A percentile compares a stretch with the other conserved stretches of the same genome.
phyloP scores from a whole-genome alignment of 1,284 basidiomycete genomes.

The Apiotrichum mycotoxinovorans region DNA sequence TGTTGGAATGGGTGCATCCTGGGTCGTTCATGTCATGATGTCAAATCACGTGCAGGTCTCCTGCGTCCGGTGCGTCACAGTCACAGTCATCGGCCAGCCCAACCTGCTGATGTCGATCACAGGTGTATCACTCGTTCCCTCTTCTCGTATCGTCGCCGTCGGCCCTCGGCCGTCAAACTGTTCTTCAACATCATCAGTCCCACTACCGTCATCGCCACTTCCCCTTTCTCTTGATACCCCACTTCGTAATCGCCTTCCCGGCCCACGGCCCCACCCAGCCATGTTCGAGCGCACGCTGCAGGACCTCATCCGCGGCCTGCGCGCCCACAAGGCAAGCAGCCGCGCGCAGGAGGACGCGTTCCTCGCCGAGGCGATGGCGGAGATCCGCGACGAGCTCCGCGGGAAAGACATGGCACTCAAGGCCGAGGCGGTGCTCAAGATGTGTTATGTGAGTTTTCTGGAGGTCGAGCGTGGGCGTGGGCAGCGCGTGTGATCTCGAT shows the following conservation, averaged over 20 bases:
- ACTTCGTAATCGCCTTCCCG: not conserved
- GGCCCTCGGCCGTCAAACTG: too few species aligned
- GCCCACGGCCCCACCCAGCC: not conserved
- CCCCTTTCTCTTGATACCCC: not conserved
- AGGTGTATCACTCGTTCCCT: too few species aligned
- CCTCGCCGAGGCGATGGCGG: constrained; percentile 53
- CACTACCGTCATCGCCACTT: too few species aligned
- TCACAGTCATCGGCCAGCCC: too few species aligned
- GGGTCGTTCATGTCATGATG: too few species aligned
- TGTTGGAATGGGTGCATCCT: too few species aligned
- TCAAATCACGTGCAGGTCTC: too few species aligned
- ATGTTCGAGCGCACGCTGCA: constrained; percentile 95
- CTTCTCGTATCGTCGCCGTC: too few species aligned
- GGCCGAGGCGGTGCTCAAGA: constrained; percentile 88
- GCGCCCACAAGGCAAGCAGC: constrained; percentile 54
- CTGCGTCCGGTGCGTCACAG: too few species aligned
- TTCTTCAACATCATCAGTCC: too few species aligned
- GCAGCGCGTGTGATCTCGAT: not conserved
- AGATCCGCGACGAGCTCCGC: constrained; percentile 87
- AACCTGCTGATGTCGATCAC: too few species aligned
- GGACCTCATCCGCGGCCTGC: constrained; percentile 83
- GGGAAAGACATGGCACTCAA: constrained; percentile 96
- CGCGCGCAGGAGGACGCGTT: constrained; percentile 51
- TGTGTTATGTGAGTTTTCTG: constrained; percentile 87
- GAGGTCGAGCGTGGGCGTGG: not conserved